A percentile compares a stretch with the other conserved stretches of the same genome.
phyloP scores from a whole-genome alignment of 495 filamentous ascomycete genomes.

The Aspergillus bertholletiae region DNA sequence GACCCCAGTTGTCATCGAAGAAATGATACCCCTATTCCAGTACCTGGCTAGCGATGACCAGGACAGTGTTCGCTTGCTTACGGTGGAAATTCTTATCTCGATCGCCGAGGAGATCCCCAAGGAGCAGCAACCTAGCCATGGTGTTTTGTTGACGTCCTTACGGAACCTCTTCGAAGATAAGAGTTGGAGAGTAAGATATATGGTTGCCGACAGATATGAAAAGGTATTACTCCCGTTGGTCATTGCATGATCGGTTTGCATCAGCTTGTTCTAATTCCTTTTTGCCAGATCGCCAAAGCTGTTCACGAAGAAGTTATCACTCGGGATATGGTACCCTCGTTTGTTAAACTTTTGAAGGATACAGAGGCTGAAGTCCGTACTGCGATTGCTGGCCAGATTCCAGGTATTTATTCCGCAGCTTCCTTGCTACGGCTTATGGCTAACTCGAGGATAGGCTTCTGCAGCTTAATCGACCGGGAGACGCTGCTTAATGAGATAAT shows the following conservation, averaged over 20 bases:
- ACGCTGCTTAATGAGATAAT: conserved; percentile 95
- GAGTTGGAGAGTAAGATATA: conserved; percentile 98
- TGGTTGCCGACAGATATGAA: conserved; percentile 98
- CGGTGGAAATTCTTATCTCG: conserved; percentile 92
- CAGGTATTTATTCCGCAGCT: conserved; percentile 52
- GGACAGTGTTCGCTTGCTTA: conserved; percentile 92
- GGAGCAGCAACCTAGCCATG: conserved; percentile 95
- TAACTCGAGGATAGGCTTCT: conserved; percentile 66
- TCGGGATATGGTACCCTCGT: conserved; percentile 91
- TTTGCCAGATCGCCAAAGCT: conserved; percentile 82
- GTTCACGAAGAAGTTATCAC: conserved; percentile 96
- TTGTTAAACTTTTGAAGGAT: conserved; percentile 96
- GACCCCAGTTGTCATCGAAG: conserved; percentile 82
- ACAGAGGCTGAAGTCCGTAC: conserved; percentile 96
- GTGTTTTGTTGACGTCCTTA: conserved; percentile 83
- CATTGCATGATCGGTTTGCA: neutral
- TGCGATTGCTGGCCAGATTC: conserved; percentile 95
- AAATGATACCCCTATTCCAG: conserved; percentile 99
- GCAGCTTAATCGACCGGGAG: conserved; percentile 76
- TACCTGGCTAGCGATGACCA: conserved; percentile 94
- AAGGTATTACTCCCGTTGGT: conserved; percentile 64
- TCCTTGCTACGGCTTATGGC: conserved; percentile 1
- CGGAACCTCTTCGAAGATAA: conserved; percentile 95
- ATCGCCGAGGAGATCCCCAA: conserved; percentile 97
- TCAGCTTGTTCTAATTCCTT: conserved; percentile 14